Conservation (phyloP, 306 rosid species). For the Notholithocarpus densiflorus region DNA sequence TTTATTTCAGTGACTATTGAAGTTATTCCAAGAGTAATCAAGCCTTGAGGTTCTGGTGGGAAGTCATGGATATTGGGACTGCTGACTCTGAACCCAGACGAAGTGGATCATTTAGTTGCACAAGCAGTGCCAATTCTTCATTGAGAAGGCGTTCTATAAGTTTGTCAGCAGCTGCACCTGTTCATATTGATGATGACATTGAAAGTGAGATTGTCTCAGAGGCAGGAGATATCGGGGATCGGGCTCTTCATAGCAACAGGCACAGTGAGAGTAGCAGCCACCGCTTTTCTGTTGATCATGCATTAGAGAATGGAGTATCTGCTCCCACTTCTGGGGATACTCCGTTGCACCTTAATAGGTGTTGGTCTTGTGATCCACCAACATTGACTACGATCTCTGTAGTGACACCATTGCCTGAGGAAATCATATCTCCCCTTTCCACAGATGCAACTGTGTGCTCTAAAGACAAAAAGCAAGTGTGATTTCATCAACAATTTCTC, state of each 20-base stretch:
- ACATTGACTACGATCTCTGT: constrained; percentile 21
- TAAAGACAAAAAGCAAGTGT: constrained; percentile 46
- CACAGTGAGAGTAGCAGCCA: constrained; percentile 44
- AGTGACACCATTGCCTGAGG: constrained; percentile 37
- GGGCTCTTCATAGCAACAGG: constrained; percentile 59
- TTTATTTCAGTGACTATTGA: not conserved
- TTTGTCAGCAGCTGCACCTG: constrained; percentile 32
- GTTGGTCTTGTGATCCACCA: constrained; percentile 11
- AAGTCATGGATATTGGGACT: constrained; percentile 35
- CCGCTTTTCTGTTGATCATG: constrained; percentile 37
- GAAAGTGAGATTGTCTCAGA: constrained; percentile 63
- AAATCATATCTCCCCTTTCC: constrained; percentile 31
- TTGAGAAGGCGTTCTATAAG: constrained; percentile 53
- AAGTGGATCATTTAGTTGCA: constrained; percentile 25
- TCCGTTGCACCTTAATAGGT: constrained; percentile 23
- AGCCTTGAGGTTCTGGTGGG: constrained; percentile 16
- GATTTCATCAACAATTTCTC: constrained; percentile 16
- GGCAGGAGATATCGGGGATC: constrained; percentile 89
- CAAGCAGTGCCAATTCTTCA: constrained; percentile 45
- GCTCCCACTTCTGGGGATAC: constrained; percentile 34
- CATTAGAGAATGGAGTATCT: constrained; percentile 40
- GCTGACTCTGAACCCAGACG: constrained; percentile 10
- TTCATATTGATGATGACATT: constrained; percentile 32
- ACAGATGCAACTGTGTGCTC: constrained; percentile 25
- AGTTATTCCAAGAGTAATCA: constrained; percentile 25